Conservation (phyloP, 106 monocot genomes). For the Gastrodia elata region DNA sequence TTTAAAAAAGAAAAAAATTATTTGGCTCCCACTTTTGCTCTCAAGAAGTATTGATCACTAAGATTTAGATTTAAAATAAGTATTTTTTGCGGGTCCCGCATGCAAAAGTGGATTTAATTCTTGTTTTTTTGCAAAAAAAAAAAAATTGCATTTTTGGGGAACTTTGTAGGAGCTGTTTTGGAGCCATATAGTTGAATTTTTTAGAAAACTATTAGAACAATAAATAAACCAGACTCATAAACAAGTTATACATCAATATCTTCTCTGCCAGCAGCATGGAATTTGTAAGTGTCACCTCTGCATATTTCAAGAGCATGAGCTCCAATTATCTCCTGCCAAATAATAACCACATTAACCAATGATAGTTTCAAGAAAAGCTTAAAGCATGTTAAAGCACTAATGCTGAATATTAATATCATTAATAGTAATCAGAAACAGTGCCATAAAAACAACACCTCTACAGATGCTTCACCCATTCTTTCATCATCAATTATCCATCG, state of each 20-base stretch:
- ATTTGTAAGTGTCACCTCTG: slow-evolving; percentile 86
- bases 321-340: slow-evolving; percentile 80
- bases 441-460: slow-evolving; percentile 52
- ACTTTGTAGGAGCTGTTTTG: too few species aligned
- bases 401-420: neutral
- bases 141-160: too few species aligned
- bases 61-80: too few species aligned
- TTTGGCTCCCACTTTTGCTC: too few species aligned
- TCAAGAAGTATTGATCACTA: too few species aligned
- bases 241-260: slow-evolving; percentile 77
- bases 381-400: neutral
- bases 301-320: slow-evolving; percentile 39
- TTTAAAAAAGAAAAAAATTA: too few species aligned
- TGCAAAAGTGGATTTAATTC: too few species aligned
- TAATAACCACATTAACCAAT: neutral
- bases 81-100: too few species aligned
- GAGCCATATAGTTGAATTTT: too few species aligned
- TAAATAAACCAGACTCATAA: slow-evolving; percentile 1
- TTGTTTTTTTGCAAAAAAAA: too few species aligned
- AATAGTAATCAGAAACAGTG: neutral
- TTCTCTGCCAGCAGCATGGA: slow-evolving; percentile 99
- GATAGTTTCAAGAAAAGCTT: neutral
- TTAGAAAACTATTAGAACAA: too few species aligned
- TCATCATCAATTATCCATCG: slow-evolving; percentile 99
- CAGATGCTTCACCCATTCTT: slow-evolving; percentile 99